phyloP scores from a whole-genome alignment of 306 rosid genomes.

The Trifolium fragiferum region DNA sequence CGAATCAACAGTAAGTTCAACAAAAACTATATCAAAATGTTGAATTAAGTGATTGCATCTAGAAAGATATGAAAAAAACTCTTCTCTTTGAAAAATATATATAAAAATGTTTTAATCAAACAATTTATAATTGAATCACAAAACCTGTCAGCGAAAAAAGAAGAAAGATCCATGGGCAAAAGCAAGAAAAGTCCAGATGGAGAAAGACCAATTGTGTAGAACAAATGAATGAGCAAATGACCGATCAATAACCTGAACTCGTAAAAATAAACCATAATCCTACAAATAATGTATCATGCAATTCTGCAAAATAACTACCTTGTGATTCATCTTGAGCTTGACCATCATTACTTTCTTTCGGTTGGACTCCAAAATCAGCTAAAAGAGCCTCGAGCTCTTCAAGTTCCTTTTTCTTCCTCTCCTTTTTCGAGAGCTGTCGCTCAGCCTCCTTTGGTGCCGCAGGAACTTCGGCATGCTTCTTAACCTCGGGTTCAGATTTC shows the following conservation, averaged over 20 bases:
- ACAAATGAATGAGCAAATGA: background rate
- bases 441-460: slow-evolving; percentile 66
- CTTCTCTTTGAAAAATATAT: background rate
- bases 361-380: slow-evolving; percentile 67
- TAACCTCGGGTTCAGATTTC: slow-evolving; percentile 49
- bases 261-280: slow-evolving; percentile 17
- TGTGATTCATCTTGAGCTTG: slow-evolving; percentile 62
- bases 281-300: slow-evolving; percentile 18
- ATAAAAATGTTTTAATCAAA: slow-evolving; percentile 5
- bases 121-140: background rate
- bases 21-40: background rate
- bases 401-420: slow-evolving; percentile 80
- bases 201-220: background rate
- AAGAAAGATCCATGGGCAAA: slow-evolving; percentile 1
- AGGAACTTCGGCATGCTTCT: slow-evolving; percentile 50
- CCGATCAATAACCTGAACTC: slow-evolving; percentile 16
- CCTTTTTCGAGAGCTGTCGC: slow-evolving; percentile 85
- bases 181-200: background rate
- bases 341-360: slow-evolving; percentile 53
- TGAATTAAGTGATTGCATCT: slow-evolving; percentile 7
- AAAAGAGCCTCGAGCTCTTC: slow-evolving; percentile 83
- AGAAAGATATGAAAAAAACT: slow-evolving; percentile 12
- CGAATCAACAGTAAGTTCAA: background rate
- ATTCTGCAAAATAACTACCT: slow-evolving; percentile 48
- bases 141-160: background rate